These are phyloP conservation scores for Jatropha podagrica DNA, from an alignment of 441 rosid genomes.

Conservation along the genomic window DNA sequence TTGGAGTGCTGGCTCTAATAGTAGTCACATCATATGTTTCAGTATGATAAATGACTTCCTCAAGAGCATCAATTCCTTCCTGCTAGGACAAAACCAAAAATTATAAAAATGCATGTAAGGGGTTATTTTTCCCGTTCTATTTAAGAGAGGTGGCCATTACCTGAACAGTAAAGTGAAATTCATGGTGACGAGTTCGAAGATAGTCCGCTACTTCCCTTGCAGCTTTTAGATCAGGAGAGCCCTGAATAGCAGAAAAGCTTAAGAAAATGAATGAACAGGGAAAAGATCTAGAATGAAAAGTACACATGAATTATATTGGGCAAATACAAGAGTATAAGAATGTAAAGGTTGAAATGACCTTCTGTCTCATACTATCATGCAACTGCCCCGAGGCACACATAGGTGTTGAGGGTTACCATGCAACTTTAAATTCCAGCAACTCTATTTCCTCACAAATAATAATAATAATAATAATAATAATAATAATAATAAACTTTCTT, in stretches of 20 bases:
- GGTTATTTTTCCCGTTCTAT: background rate
- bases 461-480: background rate
- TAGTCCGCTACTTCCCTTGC: constrained; percentile 97
- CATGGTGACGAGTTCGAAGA: constrained; percentile 93
- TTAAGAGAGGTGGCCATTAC: constrained; percentile 31
- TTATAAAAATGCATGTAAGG: background rate
- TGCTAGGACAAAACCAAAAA: constrained; percentile 29
- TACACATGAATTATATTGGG: background rate
- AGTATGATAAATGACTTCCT: constrained; percentile 94
- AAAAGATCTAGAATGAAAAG: background rate
- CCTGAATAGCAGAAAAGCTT: constrained; percentile 45
- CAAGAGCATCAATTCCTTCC: constrained; percentile 98
- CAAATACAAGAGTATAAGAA: background rate
- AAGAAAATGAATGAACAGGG: constrained; percentile 7
- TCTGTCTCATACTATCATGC: background rate
- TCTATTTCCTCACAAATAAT: background rate
- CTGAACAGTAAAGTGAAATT: constrained; percentile 95
- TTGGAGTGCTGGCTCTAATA: constrained; percentile 96
- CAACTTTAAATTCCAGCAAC: background rate
- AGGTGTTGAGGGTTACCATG: background rate
- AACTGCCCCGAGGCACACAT: background rate
- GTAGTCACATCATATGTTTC: constrained; percentile 99
- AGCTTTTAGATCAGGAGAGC: constrained; percentile 94
- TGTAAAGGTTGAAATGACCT: background rate
- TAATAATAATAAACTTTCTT: too few relatives aligned